These are phyloP conservation scores for Thuidium tamariscinum DNA, from an alignment of 225 moss, liverwort and hornwort species.

Conservation along the genomic window DNA sequence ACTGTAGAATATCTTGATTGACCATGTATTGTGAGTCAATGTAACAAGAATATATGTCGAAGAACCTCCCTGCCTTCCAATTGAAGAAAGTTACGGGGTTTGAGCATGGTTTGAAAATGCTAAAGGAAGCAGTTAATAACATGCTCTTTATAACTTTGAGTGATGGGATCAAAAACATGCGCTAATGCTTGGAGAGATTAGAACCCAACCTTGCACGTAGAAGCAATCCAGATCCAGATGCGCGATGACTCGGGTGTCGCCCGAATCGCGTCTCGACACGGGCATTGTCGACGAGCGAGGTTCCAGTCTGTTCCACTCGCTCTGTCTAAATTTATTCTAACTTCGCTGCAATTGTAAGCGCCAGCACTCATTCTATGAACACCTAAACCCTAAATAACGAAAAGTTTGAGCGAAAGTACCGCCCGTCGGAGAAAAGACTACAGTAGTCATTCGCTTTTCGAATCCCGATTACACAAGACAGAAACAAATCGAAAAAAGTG, in stretches of 20 bases:
- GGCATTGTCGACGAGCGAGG: conserved; percentile 36
- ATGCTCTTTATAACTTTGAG: neutral
- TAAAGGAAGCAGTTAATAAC: neutral
- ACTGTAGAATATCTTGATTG: neutral
- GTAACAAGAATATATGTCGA: neutral
- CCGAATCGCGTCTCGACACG: conserved; percentile 55
- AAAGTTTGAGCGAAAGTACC: neutral
- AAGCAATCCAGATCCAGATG: conserved; percentile 95
- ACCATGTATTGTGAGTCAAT: too few relatives aligned
- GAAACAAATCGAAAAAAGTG: neutral
- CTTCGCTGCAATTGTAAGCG: neutral
- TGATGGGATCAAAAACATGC: neutral
- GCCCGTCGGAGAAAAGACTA: neutral
- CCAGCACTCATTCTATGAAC: neutral
- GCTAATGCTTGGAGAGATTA: neutral
- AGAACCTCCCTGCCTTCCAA: neutral
- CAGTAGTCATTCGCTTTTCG: neutral
- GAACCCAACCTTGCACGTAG: conserved; percentile 82
- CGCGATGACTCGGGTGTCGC: conserved; percentile 70
- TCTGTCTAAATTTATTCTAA: neutral
- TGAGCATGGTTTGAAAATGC: neutral
- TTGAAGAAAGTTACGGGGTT: neutral
- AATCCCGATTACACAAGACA: neutral
- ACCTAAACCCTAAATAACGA: neutral
- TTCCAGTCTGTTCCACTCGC: neutral